Base-by-base conservation (phyloP, 768 basidiomycete species). In the Pleurotus tuoliensis region DNA sequence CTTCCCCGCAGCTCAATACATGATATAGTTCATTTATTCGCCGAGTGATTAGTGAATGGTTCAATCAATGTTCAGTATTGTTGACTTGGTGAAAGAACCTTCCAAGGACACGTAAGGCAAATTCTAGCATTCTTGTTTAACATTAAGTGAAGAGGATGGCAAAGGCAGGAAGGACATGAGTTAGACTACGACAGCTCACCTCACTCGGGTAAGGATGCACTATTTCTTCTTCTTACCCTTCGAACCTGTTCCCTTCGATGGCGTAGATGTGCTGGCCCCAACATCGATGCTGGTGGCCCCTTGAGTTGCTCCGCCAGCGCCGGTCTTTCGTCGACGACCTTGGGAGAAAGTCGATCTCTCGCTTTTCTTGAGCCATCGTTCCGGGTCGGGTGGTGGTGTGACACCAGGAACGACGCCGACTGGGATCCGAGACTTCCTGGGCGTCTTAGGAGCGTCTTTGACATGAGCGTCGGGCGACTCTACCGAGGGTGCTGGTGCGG, bases 311-410 rank as follows among this genome's bases (percentile, higher is more conserved):
- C 78, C 78, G 16, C 77, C 76, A 30, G 72, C 76, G 24, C 72
- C 74, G 2, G 74, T 76, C 63, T 78, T 83, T 62, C 80, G 81
- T 67, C 82, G 77, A 65, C 71, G 82, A 41, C 78, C 78, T 52
- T 76, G 74, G 15, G 75, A 75, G 66, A 81, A 83, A 24, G 76
- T 81, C 12, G 87, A 79, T 48, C 90, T 76, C 68, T 92, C 89
- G 52, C 82, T 88, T 75, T 91, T 93, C 82, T 93, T 93, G 58
- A 93, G 67, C 91, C 91, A 93, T 59, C 91, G 76, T 68, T 93
- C 91, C 22, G 91, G 90, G 71, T 93, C 91, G 30, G 92, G 91
- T 15, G 84, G 78, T 25, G 90, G 90, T 3, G 90, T 91, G 11
- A 90, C 83, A 16, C 91, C 90, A 15, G 84, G 87, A 22, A 84